Evolutionary conservation across 2,329 filamentous ascomycete species (phyloP), one percentile per base, ranked within the genome.

Genomic region (Penicillium capsulatum): DNA sequence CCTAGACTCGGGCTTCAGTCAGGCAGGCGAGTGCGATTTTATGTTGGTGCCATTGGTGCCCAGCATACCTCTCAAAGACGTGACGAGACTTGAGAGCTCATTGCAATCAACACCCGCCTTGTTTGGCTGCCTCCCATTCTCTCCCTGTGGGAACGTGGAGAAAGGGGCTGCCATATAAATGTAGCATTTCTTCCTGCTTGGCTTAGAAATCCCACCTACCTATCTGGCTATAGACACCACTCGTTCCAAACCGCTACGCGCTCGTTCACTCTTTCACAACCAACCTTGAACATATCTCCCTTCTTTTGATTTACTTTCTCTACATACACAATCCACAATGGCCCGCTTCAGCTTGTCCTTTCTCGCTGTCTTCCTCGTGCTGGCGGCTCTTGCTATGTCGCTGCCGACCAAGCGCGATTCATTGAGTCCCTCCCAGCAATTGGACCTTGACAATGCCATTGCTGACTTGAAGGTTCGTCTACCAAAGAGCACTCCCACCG

Each of bases 291-390:
- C 37, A 42, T 42, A 43, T 17, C 35, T 36, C 22, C 9, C 14
- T 45, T 43, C 24, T 24, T 8, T 29, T 31, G 0, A 34, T 36
- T 27, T 15, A 38, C 17, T 42, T 44, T 33, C 10, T 31, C 15
- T n/a, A 31, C 19, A 34, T 22, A 47, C 16, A 27, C 22, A 16
- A 40, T 42, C 28, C 45, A 56, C 19, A 45, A 64, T 65, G 61
- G 50, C 57, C 30, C 61, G 59, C 27, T 48, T 60, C 50, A 61
- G 32, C 29, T 28, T 61, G 15, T 59, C 57, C 17, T 43, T 61
- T 35, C 40, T 63, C 17, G 53, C 59, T 13, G 37, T 57, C 30
- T 50, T 59, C 34, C 43, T 64, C 17, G 44, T 57, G 35, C 48
- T 66, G 17, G 62, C 58, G 5, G 40, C 58, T 6, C 35, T 58